Base-by-base conservation (phyloP, 2,329 filamentous ascomycete genomes). In the Epichloe elymi region DNA sequence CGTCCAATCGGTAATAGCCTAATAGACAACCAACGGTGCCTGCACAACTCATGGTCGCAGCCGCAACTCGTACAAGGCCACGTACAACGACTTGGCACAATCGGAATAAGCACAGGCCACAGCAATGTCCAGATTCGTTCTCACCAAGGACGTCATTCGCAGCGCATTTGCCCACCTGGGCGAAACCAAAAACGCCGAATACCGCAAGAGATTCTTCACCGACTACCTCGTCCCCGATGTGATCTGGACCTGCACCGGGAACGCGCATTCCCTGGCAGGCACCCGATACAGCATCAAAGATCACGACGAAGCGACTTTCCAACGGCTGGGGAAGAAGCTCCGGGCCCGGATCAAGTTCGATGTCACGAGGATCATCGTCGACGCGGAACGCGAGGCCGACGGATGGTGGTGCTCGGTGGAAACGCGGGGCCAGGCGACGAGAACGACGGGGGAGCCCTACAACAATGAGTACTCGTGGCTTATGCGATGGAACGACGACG, bases 401-500 rank as follows among this genome's bases (percentile, higher is more conserved):
- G 58, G 56, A 3, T 57, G 56, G 55, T 61, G 58, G 59, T 59
- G 56, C 11, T 51, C 53, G 33, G 53, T 61, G 14, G 58, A 61
- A 49, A 50, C 52, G 11, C 30, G 30, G 46, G 58, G 58, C 5
- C 54, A 59, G 46, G 55, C 59, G 17, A 56, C 51, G 40, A 51
- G 57, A 26, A 55, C 50, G 36, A 54, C 51, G 7, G 59, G 59
- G 58, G 37, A 55, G 49, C 30, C 48, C 12, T 61, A 61, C 42
- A 54, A 59, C 48, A 59, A 62, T 35, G 59, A 60, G 50, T 60
- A 60, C 42, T 17, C 56, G 8, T 59, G 57, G 58, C 49, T 60
- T 42, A 58, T 55, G 48, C 51, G 58, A 38, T 62, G 56, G 54
- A 51, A 59, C 40, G 52, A 49, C 4, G 52, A 59, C 37, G 59